A percentile compares a stretch with the other conserved stretches of the same genome.
These are phyloP conservation scores for Lipomyces kockii DNA, from an alignment of 805 yeast genomes.

Conservation along the genomic window DNA sequence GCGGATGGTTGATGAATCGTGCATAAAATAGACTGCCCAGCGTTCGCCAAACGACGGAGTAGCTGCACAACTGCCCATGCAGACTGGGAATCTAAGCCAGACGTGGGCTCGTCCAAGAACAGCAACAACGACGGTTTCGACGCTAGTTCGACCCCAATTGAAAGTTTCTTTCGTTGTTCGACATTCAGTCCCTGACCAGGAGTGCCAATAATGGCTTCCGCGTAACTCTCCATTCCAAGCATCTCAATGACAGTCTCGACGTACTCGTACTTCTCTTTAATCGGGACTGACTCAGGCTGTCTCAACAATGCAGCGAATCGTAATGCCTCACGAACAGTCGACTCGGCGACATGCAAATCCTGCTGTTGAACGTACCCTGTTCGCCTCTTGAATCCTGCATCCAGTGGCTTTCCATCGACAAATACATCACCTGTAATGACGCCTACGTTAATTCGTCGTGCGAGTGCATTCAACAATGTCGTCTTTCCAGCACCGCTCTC, in stretches of 20 bases:
- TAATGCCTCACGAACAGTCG: slow-evolving; percentile 79
- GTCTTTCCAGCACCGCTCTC: slow-evolving; percentile 83
- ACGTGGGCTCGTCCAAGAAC: slow-evolving; percentile 71
- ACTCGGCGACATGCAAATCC: slow-evolving; percentile 69
- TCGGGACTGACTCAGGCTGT: slow-evolving; percentile 62
- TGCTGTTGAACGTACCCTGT: slow-evolving; percentile 85
- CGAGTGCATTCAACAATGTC: slow-evolving; percentile 70
- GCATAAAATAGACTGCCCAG: slow-evolving; percentile 75
- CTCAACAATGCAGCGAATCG: slow-evolving; percentile 72
- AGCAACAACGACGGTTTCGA: slow-evolving; percentile 68
- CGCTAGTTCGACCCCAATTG: slow-evolving; percentile 73
- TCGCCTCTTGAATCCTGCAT: slow-evolving; percentile 69
- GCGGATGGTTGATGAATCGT: slow-evolving; percentile 83
- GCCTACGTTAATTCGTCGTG: slow-evolving; percentile 73
- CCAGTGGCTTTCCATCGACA: slow-evolving; percentile 70
- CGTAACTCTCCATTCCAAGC: slow-evolving; percentile 69
- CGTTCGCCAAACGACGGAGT: slow-evolving; percentile 66
- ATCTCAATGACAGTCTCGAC: slow-evolving; percentile 70
- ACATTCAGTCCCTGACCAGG: slow-evolving; percentile 74
- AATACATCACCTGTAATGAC: slow-evolving; percentile 73
- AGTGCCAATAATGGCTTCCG: slow-evolving; percentile 78
- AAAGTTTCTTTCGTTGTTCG: slow-evolving; percentile 67
- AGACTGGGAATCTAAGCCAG: slow-evolving; percentile 66
- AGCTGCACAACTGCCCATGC: slow-evolving; percentile 73
- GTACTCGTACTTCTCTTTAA: slow-evolving; percentile 64